A percentile compares a stretch with the other conserved stretches of the same genome.
Evolutionary conservation across 805 yeast genomes (phyloP).

Genomic region (Blastobotrys robertii): DNA sequence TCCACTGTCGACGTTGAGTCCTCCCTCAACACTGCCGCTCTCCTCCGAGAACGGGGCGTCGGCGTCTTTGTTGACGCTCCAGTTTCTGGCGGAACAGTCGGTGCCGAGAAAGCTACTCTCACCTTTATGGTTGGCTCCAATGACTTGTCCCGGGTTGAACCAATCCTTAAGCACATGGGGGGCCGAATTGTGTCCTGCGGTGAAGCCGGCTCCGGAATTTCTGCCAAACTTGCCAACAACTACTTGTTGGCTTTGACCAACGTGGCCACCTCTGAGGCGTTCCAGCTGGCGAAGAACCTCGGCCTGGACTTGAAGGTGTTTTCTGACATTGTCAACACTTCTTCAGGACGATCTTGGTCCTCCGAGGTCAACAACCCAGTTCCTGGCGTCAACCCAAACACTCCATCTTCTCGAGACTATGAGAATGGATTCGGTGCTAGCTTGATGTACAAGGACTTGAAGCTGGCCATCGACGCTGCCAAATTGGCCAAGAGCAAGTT

Average conservation of each 20-base stretch:
- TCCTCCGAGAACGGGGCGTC: conserved; percentile 29
- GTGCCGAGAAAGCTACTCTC: conserved; percentile 42
- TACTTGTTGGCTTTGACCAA: conserved; percentile 44
- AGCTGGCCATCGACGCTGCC: conserved; percentile 26
- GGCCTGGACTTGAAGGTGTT: conserved; percentile 39
- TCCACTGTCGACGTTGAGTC: conserved; percentile 45
- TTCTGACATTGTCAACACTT: conserved; percentile 40
- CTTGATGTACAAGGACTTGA: conserved; percentile 33
- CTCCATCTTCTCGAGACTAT: conserved; percentile 39
- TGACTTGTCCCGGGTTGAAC: conserved; percentile 16
- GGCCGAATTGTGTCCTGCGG: conserved; percentile 42
- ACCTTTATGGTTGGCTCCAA: conserved; percentile 43
- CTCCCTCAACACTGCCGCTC: conserved; percentile 32
- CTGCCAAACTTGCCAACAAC: conserved; percentile 46
- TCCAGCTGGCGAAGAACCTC: conserved; percentile 41
- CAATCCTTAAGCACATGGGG: conserved; percentile 37
- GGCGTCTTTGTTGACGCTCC: conserved; percentile 44
- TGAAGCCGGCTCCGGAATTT: conserved; percentile 42
- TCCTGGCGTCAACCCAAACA: conserved; percentile 36
- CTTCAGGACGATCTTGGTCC: conserved; percentile 48
- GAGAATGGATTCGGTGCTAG: conserved; percentile 36
- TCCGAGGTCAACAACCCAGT: conserved; percentile 47
- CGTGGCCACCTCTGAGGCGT: conserved; percentile 46
- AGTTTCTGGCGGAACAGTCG: conserved; percentile 47
- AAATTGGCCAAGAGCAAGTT: conserved; percentile 14